Evolutionary conservation across 2,329 filamentous ascomycete genomes (phyloP).

Genomic region (Aureobasidium musti): DNA sequence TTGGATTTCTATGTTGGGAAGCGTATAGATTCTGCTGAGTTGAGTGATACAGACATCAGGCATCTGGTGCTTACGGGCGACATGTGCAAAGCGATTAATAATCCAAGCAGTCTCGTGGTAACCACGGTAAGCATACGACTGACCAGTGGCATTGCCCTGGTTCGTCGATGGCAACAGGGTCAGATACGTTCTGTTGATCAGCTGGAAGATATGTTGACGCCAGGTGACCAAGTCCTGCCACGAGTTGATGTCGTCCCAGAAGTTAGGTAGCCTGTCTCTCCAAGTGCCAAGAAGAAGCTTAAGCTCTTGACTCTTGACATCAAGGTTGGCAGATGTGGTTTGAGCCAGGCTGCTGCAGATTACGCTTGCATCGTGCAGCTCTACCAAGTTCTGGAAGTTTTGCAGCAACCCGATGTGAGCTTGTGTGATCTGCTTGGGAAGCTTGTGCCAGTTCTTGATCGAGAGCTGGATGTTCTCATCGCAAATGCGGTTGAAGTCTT

Average conservation of each 20-base stretch:
- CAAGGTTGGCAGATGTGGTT: slow-evolving; percentile 82
- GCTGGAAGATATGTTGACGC: slow-evolving; percentile 97
- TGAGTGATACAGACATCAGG: slow-evolving; percentile 97
- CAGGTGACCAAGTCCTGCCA: slow-evolving; percentile 99
- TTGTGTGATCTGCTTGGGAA: slow-evolving; percentile 90
- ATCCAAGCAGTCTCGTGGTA: slow-evolving; percentile 99
- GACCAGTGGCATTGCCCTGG: slow-evolving; percentile 74
- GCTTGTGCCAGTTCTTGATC: slow-evolving; percentile 97
- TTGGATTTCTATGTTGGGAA: slow-evolving; percentile 99
- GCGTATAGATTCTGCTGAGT: slow-evolving; percentile 94
- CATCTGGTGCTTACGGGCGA: slow-evolving; percentile 93
- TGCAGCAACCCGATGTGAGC: slow-evolving; percentile 93
- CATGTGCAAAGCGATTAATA: slow-evolving; percentile 97
- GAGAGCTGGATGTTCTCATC: slow-evolving; percentile 97
- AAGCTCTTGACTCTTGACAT: slow-evolving; percentile 91
- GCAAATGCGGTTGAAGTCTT: slow-evolving; percentile 85
- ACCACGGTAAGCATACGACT: slow-evolving; percentile 93
- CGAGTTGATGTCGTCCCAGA: slow-evolving; percentile 99
- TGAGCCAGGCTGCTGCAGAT: slow-evolving; percentile 88
- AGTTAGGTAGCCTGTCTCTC: slow-evolving; percentile 92
- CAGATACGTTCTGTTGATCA: slow-evolving; percentile 95
- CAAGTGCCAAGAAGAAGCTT: slow-evolving; percentile 92
- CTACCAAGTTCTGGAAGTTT: slow-evolving; percentile 96
- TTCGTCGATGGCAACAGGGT: slow-evolving; percentile 76
- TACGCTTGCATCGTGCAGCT: slow-evolving; percentile 94